These are phyloP conservation scores for Hypoxylon sp. DNA, from an alignment of 2,329 filamentous ascomycete species.

Conservation along the genomic window DNA sequence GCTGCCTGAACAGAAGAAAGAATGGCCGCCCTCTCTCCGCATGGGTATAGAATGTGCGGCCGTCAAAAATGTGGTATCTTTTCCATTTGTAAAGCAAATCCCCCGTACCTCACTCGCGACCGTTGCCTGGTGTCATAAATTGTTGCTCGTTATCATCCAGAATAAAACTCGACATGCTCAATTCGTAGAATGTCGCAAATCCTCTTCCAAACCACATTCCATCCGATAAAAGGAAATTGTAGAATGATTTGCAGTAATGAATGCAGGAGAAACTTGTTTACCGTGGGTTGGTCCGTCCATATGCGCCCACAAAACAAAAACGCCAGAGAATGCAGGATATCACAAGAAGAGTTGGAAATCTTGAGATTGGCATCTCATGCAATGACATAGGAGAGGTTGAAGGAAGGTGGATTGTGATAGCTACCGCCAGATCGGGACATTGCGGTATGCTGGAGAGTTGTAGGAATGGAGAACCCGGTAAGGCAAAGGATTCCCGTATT, in stretches of 20 bases:
- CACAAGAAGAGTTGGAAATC: conserved; percentile 21
- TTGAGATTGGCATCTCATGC: conserved; percentile 2
- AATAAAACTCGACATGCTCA: conserved; percentile 31
- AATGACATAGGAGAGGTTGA: neutral
- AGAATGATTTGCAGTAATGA: conserved; percentile 26
- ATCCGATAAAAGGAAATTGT: conserved; percentile 19
- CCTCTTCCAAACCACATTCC: neutral
- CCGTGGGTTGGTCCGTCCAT: conserved; percentile 12
- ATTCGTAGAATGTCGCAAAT: conserved; percentile 18
- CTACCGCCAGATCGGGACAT: conserved; percentile 68
- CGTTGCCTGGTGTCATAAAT: conserved; percentile 43
- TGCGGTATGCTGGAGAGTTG: conserved; percentile 68
- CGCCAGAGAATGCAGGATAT: conserved; percentile 43
- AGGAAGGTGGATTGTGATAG: neutral
- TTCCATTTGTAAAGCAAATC: conserved; percentile 21
- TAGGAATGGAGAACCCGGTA: conserved; percentile 70
- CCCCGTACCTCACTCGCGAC: conserved; percentile 29
- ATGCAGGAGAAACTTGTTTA: conserved; percentile 3
- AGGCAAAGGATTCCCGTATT: conserved; percentile 52
- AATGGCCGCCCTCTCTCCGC: conserved; percentile 19
- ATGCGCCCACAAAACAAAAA: conserved; percentile 29
- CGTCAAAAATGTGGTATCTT: conserved; percentile 41
- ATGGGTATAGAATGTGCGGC: conserved; percentile 39
- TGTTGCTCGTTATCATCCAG: conserved; percentile 39
- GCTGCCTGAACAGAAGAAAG: conserved; percentile 13